Percentiles rank a stretch among this genome's conserved stretches.
These are phyloP conservation scores for Adansonia grandidieri DNA, from an alignment of 441 rosid genomes.

Conservation along the genomic window DNA sequence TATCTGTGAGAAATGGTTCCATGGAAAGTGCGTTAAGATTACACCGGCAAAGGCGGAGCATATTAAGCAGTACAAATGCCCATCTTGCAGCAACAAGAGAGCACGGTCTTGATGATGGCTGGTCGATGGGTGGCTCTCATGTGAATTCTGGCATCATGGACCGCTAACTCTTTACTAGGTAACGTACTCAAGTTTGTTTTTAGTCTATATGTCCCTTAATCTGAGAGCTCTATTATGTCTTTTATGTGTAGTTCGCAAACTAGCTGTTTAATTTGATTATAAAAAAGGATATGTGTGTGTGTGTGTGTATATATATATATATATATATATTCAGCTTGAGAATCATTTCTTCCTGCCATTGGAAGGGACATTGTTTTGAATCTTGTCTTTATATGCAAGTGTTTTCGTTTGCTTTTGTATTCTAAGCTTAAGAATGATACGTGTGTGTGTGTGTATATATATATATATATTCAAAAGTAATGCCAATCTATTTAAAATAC, in stretches of 20 bases:
- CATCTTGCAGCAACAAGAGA: conserved; percentile 76
- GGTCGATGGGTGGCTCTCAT: conserved; percentile 11
- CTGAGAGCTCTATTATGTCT: conserved; percentile 36
- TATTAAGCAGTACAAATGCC: conserved; percentile 74
- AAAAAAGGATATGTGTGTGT: conserved; percentile 38
- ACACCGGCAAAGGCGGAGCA: conserved; percentile 75
- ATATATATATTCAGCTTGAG: conserved; percentile 23
- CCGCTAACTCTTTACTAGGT: conserved; percentile 53
- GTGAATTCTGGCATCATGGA: conserved; percentile 45
- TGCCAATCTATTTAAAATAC: not conserved
- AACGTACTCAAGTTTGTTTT: conserved; percentile 50
- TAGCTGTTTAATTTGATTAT: conserved; percentile 27
- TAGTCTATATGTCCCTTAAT: conserved; percentile 35
- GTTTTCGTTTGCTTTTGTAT: conserved; percentile 18
- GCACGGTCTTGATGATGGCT: conserved; percentile 42
- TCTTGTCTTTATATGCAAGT: conserved; percentile 29
- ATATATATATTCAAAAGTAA: too few relatives aligned
- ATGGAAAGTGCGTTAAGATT: conserved; percentile 72
- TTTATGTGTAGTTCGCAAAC: conserved; percentile 36
- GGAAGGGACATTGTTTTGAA: conserved; percentile 27
- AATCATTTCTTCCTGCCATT: conserved; percentile 31
- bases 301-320: conserved; percentile 32
- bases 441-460: too few relatives aligned
- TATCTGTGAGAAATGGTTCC: conserved; percentile 68
- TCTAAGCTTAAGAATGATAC: not conserved